Evolutionary conservation across 1,284 basidiomycete species (phyloP), one percentile per base, ranked within the genome.

Genomic region (Inonotus hispidus): DNA sequence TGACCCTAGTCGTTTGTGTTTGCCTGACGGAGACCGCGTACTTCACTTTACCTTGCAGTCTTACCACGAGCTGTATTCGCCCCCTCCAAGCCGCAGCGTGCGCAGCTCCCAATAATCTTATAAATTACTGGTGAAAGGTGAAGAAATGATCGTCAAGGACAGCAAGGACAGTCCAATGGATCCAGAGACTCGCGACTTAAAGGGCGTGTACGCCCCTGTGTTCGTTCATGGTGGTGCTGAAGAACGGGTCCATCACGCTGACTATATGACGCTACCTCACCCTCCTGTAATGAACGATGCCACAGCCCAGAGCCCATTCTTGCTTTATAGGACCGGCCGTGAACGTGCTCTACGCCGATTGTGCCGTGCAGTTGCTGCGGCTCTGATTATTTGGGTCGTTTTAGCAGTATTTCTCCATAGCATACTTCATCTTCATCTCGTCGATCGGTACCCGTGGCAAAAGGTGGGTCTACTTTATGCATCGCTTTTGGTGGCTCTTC

Each of bases 141-240:
- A 29, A 19, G 13, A 27, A 27, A 53, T 59, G 38, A 59, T 59
- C 37, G 58, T 59, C 49, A 53, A 59, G 38, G 58, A 54, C 21
- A 32, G 23, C 37, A 37, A 49, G 10, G 52, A 54, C 21, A 32
- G 14, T 23, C 14, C 38, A 13, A 47, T 50, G 14, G 50, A 25
- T 32, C 3, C 47, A 43, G 41, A 43, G n/a, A 43, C 41, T 43
- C 41, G 41, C 38, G 50, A 45, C 21, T 21, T 41, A 37, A 53
- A 52, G 50, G 35, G 50, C 45, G 27, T 16, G 19, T 59, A 45
- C 37, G 58, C 49, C 10, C 57, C 47, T 45, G 32, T 59, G 23
- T 52, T 47, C 16, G 11, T n/a, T 5, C 45, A 25, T 13, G 32
- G 32, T 13, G 32, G 32, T 8, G 32, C 32, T 32, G 32, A 8